phyloP scores from a whole-genome alignment of 805 yeast genomes.

The Kluyveromyces lactis region DNA sequence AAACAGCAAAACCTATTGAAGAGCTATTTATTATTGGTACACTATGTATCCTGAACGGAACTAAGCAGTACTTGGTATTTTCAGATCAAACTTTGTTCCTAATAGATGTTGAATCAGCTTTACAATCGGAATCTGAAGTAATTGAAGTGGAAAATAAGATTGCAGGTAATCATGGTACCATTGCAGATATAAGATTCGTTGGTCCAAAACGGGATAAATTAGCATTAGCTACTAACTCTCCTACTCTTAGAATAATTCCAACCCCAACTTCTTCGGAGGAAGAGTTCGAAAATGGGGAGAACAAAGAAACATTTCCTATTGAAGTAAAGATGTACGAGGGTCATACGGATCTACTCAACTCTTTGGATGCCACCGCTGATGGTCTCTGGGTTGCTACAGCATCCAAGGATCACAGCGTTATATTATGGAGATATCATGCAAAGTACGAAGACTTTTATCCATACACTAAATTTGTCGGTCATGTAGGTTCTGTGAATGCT shows the following conservation, averaged over 20 bases:
- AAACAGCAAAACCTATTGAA: slow-evolving; percentile 48
- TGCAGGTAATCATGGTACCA: slow-evolving; percentile 93
- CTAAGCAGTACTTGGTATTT: slow-evolving; percentile 43
- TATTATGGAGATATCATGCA: slow-evolving; percentile 67
- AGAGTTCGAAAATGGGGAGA: slow-evolving; percentile 2
- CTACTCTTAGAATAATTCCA: slow-evolving; percentile 70
- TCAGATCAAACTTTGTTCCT: slow-evolving; percentile 80
- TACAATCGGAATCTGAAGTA: slow-evolving; percentile 23
- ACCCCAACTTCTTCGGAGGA: slow-evolving; percentile 6
- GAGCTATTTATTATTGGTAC: slow-evolving; percentile 66
- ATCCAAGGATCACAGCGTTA: slow-evolving; percentile 79
- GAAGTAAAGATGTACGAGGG: slow-evolving; percentile 66
- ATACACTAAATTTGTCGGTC: slow-evolving; percentile 72
- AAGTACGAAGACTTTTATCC: slow-evolving; percentile 32
- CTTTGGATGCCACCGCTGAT: slow-evolving; percentile 66
- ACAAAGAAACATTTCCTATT: slow-evolving; percentile 28
- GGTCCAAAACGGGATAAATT: slow-evolving; percentile 51
- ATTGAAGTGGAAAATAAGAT: slow-evolving; percentile 46
- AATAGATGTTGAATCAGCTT: slow-evolving; percentile 30
- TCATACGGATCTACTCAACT: slow-evolving; percentile 77
- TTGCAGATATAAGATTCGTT: slow-evolving; percentile 78
- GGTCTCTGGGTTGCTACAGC: slow-evolving; percentile 91
- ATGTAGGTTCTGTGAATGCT: slow-evolving; percentile 79
- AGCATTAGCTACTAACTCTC: slow-evolving; percentile 92
- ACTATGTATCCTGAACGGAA: slow-evolving; percentile 29